Percentiles rank a stretch among this genome's conserved stretches.
Evolutionary conservation across 352 stramenopile species (phyloP).

Genomic region (Globisporangium ultimum): DNA sequence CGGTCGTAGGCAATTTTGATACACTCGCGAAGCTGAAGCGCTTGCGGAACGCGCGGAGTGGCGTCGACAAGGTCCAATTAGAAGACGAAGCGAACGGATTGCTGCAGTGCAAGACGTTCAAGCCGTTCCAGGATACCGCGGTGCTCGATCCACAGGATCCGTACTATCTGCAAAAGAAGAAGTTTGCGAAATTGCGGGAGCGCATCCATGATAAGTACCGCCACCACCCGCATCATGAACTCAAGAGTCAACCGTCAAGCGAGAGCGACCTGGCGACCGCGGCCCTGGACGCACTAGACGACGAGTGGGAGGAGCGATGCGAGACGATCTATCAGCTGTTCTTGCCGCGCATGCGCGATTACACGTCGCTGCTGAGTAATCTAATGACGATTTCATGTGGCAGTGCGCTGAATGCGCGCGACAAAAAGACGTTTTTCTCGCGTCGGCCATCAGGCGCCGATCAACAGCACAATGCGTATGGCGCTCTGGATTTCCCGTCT

Average conservation of each 20-base stretch:
- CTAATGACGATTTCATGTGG: conserved; percentile 65
- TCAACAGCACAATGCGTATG: conserved; percentile 17
- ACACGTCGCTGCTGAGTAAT: conserved; percentile 62
- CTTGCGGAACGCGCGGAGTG: conserved; percentile 37
- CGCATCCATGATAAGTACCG: conserved; percentile 73
- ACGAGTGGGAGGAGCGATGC: conserved; percentile 70
- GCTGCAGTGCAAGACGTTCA: conserved; percentile 68
- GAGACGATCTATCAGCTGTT: conserved; percentile 73
- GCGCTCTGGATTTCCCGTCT: conserved; percentile 40
- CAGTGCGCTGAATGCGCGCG: conserved; percentile 59
- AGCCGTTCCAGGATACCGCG: conserved; percentile 45
- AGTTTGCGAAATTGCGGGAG: conserved; percentile 59
- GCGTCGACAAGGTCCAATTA: conserved; percentile 34
- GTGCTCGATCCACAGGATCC: conserved; percentile 57
- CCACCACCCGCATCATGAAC: conserved; percentile 57
- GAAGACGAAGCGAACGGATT: conserved; percentile 50
- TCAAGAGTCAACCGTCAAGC: conserved; percentile 38
- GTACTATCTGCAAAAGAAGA: conserved; percentile 71
- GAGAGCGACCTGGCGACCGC: conserved; percentile 43
- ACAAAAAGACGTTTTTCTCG: conserved; percentile 82
- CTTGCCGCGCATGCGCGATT: conserved; percentile 66
- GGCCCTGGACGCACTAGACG: conserved; percentile 47
- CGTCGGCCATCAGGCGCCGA: conserved; percentile 50
- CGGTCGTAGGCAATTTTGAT: conserved; percentile 49
- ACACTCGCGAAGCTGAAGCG: conserved; percentile 54